Percentiles rank a stretch among this genome's conserved stretches.
Conservation (phyloP, 345 rosid species). For the Turritis glabra region DNA sequence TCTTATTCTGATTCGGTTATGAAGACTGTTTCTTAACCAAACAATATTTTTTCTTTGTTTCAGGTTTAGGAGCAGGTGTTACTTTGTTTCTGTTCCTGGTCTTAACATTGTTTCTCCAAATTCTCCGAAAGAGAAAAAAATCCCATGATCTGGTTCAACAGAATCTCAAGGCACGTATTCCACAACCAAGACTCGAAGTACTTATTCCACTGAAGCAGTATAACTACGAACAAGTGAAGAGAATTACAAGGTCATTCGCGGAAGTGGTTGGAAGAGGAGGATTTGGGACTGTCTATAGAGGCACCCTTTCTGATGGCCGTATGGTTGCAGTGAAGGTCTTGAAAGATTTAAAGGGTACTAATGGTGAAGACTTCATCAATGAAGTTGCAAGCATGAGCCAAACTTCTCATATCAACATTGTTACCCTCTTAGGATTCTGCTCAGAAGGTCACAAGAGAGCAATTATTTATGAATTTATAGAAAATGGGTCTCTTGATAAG, state of each 20-base stretch:
- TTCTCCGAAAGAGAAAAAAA: neutral
- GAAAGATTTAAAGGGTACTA: conserved; percentile 2
- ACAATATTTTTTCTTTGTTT: no score
- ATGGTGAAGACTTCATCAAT: conserved; percentile 47
- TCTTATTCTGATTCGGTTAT: no score
- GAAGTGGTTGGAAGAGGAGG: neutral
- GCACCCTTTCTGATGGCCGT: conserved; percentile 33
- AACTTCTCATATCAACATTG: conserved; percentile 54
- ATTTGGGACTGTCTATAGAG: conserved; percentile 15
- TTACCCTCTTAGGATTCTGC: conserved; percentile 45
- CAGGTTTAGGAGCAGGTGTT: neutral
- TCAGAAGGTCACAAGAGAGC: conserved; percentile 39
- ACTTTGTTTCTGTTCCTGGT: neutral
- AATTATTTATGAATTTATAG: conserved; percentile 41
- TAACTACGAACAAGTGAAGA: neutral
- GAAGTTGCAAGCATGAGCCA: conserved; percentile 53
- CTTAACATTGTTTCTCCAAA: neutral
- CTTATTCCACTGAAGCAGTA: neutral
- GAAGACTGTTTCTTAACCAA: no score
- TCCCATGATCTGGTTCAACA: neutral
- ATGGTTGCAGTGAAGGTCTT: conserved; percentile 35
- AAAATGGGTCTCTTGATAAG: conserved; percentile 48
- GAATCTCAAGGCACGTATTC: neutral
- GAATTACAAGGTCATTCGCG: neutral
- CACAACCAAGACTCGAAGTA: no score